Conservation (phyloP, 345 rosid species). For the Camelina laxa region DNA sequence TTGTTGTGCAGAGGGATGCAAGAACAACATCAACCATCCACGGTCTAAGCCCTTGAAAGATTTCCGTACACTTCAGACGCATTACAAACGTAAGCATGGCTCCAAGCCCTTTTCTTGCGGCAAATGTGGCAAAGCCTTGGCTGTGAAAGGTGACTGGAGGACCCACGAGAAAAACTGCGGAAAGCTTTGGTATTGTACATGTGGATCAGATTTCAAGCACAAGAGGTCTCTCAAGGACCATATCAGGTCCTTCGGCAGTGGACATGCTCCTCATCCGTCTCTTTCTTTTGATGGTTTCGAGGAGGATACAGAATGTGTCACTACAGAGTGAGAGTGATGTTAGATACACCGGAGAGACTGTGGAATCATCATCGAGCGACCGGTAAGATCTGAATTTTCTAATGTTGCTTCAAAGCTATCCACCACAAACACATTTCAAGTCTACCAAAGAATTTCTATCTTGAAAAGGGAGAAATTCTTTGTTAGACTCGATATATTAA, state of each 20-base stretch:
- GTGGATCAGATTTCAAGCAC: conserved; percentile 98
- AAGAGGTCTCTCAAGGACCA: conserved; percentile 96
- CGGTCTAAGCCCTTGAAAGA: conserved; percentile 88
- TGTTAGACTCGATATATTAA: conserved; percentile 42
- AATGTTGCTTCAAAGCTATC: conserved; percentile 37
- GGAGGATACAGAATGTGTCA: conserved; percentile 46
- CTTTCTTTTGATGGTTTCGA: conserved; percentile 36
- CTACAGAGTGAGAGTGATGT: conserved; percentile 26
- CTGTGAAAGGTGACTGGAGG: conserved; percentile 97
- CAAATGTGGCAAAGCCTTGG: conserved; percentile 89
- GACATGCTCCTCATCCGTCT: conserved; percentile 65
- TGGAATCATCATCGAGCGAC: conserved; percentile 11
- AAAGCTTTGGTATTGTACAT: conserved; percentile 92
- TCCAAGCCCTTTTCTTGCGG: conserved; percentile 89
- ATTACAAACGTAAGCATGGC: conserved; percentile 98
- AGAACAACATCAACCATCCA: conserved; percentile 96
- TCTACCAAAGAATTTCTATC: conserved; percentile 46
- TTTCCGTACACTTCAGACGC: conserved; percentile 95
- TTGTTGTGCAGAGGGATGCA: conserved; percentile 92
- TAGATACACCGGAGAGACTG: conserved; percentile 22
- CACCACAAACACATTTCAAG: conserved; percentile 29
- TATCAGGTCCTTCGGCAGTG: conserved; percentile 77
- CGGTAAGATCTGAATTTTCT: conserved; percentile 43
- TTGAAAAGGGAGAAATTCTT: conserved; percentile 44
- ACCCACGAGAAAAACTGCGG: conserved; percentile 99